phyloP scores from a whole-genome alignment of 768 basidiomycete species.

The Dioszegia aurantiaca region DNA sequence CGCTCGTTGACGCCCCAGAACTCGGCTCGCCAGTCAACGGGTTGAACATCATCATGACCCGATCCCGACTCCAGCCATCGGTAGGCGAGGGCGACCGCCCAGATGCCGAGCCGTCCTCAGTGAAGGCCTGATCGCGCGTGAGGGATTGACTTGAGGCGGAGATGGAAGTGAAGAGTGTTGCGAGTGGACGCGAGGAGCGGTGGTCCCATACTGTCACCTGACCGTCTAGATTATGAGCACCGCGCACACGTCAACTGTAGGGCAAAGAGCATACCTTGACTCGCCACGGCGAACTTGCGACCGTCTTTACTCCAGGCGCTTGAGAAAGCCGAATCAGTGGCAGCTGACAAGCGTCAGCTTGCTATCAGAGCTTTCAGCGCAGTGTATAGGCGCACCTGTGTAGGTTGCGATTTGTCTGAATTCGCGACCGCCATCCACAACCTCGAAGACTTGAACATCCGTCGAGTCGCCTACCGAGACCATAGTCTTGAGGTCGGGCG shows the following conservation, averaged over 20 bases:
- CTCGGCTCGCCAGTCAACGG: slow-evolving; percentile 35
- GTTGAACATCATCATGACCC: slow-evolving; percentile 23
- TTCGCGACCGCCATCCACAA: slow-evolving; percentile 61
- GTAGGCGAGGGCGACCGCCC: neutral
- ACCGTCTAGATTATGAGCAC: slow-evolving; percentile 31
- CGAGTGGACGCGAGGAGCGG: slow-evolving; percentile 47
- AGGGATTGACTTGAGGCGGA: neutral
- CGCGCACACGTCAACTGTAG: neutral
- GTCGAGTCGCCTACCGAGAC: slow-evolving; percentile 88
- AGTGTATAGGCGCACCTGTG: slow-evolving; percentile 29
- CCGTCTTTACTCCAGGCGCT: slow-evolving; percentile 51
- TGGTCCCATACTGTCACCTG: slow-evolving; percentile 53
- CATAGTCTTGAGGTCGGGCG: slow-evolving; percentile 79
- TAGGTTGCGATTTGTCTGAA: slow-evolving; percentile 70
- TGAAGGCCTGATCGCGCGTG: slow-evolving; percentile 19
- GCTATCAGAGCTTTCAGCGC: neutral
- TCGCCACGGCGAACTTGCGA: slow-evolving; percentile 50
- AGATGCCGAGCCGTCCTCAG: slow-evolving; percentile 15
- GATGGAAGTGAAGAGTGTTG: slow-evolving; percentile 41
- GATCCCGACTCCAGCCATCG: slow-evolving; percentile 10
- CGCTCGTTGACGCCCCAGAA: slow-evolving; percentile 29
- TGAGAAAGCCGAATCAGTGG: slow-evolving; percentile 48
- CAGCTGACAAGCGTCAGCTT: slow-evolving; percentile 28
- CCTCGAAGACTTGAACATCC: slow-evolving; percentile 75
- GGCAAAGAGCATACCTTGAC: slow-evolving; percentile 42